Evolutionary conservation across 1,139 yeast genomes (phyloP).

Genomic region (Chernovozyma aurita): DNA sequence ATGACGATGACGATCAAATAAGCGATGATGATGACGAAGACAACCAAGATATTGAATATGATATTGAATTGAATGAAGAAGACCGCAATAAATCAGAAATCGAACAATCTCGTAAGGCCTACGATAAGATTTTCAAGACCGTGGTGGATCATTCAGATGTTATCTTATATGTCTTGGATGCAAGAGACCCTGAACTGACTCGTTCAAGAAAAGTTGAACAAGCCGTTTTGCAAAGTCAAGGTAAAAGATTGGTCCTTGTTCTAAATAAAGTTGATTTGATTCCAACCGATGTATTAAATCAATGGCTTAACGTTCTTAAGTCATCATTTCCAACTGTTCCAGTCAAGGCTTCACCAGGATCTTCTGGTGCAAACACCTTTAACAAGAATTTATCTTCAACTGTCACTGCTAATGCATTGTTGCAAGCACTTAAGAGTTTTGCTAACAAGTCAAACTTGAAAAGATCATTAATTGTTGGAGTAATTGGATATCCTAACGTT

Average conservation of each 20-base stretch:
- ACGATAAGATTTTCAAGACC: conserved; percentile 78
- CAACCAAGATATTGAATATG: conserved; percentile 41
- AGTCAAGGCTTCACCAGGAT: conserved; percentile 55
- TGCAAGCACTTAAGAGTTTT: conserved; percentile 80
- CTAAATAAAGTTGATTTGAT: conserved; percentile 90
- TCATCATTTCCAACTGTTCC: conserved; percentile 91
- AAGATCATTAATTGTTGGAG: conserved; percentile 92
- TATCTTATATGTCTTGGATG: conserved; percentile 86
- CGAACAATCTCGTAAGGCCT: conserved; percentile 88
- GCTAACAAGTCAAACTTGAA: conserved; percentile 81
- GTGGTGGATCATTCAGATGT: conserved; percentile 90
- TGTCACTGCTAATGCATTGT: conserved; percentile 67
- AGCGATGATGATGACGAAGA: conserved; percentile 41
- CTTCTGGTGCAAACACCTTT: conserved; percentile 61
- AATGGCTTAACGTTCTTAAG: conserved; percentile 80
- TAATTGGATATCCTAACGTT: conserved; percentile 89
- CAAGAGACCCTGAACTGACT: conserved; percentile 96
- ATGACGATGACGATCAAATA: conserved; percentile 33
- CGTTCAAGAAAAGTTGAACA: conserved; percentile 90
- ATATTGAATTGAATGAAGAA: conserved; percentile 43
- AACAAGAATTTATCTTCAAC: conserved; percentile 73
- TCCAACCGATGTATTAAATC: conserved; percentile 76
- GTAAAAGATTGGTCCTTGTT: conserved; percentile 79
- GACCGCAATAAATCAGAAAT: conserved; percentile 25
- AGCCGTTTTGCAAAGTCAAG: conserved; percentile 71